Percentiles rank a stretch among this genome's conserved stretches.
Conservation (phyloP, 108 stramenopile species). For the Aurantiochytrium sp. region DNA sequence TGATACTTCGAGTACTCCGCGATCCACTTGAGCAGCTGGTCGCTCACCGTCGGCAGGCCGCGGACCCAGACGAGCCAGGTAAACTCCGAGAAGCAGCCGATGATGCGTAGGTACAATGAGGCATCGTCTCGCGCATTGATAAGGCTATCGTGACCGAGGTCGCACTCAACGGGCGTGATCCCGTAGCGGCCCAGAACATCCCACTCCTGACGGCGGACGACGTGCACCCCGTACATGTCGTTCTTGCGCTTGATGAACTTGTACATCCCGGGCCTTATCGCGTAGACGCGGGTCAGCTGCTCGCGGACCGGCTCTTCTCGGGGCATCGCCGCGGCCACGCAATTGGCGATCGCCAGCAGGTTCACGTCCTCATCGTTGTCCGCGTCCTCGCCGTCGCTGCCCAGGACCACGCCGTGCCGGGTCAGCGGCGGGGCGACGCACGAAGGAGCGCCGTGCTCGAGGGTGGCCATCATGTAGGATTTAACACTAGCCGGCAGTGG, state of each 20-base stretch:
- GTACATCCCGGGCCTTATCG: background rate
- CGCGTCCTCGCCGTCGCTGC: background rate
- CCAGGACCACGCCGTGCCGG: background rate
- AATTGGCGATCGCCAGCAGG: conserved; percentile 18
- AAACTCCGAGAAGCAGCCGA: conserved; percentile 24
- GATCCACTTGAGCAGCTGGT: conserved; percentile 28
- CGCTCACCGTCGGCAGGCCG: conserved; percentile 17
- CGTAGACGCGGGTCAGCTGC: conserved; percentile 22
- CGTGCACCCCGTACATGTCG: conserved; percentile 28
- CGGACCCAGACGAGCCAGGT: conserved; percentile 28
- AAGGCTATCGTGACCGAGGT: conserved; percentile 23
- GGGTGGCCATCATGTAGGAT: conserved; percentile 14
- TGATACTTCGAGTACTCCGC: conserved; percentile 27
- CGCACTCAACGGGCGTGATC: conserved; percentile 5
- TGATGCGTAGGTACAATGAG: conserved; percentile 26
- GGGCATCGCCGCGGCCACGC: conserved; percentile 23
- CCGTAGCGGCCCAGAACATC: background rate
- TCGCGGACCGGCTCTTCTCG: conserved; percentile 24
- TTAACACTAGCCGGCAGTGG: conserved; percentile 1
- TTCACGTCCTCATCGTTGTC: conserved; percentile 11
- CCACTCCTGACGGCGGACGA: conserved; percentile 23
- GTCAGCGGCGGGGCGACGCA: conserved; percentile 13
- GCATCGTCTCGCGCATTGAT: conserved; percentile 27
- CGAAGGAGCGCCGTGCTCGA: conserved; percentile 33
- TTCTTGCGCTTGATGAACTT: conserved; percentile 31